Conservation (phyloP, 441 rosid species). For the Viola pubescens region DNA sequence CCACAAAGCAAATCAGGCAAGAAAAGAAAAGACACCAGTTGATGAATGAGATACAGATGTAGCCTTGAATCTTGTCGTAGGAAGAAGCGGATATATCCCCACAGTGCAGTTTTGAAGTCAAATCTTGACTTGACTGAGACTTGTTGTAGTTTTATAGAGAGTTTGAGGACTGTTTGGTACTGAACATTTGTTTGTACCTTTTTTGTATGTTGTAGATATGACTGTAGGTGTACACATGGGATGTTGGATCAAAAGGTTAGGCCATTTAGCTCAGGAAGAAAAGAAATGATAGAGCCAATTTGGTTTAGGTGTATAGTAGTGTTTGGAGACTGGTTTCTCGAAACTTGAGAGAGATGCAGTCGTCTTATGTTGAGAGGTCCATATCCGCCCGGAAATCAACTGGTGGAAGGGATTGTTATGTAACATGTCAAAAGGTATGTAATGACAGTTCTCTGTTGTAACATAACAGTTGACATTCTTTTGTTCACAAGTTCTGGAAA, state of each 20-base stretch:
- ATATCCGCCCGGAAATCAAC: background rate
- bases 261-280: background rate
- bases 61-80: constrained; percentile 3
- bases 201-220: constrained; percentile 18
- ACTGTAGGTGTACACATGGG: constrained; percentile 15
- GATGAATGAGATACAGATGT: constrained; percentile 3
- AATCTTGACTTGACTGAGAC: background rate
- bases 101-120: background rate
- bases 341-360: constrained; percentile 9
- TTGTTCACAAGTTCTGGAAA: background rate
- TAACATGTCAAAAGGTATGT: constrained; percentile 1
- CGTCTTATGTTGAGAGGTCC: constrained; percentile 7
- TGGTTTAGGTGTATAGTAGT: constrained; percentile 16
- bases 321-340: constrained; percentile 5
- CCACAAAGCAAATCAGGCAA: constrained; percentile 32
- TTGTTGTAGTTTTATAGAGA: background rate
- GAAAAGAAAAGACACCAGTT: constrained; percentile 38
- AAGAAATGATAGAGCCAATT: constrained; percentile 5
- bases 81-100: background rate
- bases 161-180: constrained; percentile 8
- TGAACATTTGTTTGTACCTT: constrained; percentile 10
- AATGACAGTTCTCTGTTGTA: constrained; percentile 8
- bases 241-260: constrained; percentile 9
- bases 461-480: constrained; percentile 11
- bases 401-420: background rate